A percentile compares a stretch with the other conserved stretches of the same genome.
Conservation (phyloP, 179 eudicot species). For the Corrigiola litoralis region DNA sequence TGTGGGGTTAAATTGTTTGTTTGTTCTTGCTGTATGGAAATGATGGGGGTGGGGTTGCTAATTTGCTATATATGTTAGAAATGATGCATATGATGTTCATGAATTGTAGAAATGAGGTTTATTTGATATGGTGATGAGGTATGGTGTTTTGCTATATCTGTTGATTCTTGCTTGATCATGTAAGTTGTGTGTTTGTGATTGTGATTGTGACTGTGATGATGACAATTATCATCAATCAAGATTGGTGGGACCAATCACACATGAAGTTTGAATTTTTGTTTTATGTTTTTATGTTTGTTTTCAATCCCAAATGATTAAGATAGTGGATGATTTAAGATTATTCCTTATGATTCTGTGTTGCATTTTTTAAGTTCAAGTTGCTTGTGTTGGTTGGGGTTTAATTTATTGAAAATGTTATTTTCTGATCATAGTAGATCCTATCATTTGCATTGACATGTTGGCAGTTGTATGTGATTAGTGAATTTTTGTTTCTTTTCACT, state of each 20-base stretch:
- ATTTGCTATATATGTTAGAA: neutral
- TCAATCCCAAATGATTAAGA: neutral
- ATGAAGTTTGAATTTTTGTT: slow-evolving; percentile 5
- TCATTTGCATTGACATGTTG: neutral
- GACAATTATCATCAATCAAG: slow-evolving; percentile 8
- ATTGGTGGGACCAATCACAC: slow-evolving; percentile 16
- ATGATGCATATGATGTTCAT: neutral
- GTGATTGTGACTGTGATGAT: neutral
- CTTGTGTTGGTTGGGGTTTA: neutral
- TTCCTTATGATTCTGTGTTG: neutral
- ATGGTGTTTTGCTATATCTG: neutral
- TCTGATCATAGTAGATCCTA: neutral
- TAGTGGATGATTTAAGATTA: slow-evolving; percentile 3
- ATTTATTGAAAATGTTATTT: neutral
- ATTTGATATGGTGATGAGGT: slow-evolving; percentile 8
- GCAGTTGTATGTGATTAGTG: neutral
- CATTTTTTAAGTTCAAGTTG: neutral
- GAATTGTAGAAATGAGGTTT: neutral
- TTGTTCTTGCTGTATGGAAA: no score
- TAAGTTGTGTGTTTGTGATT: slow-evolving; percentile 15
- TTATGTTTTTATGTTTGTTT: neutral
- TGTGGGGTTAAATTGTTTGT: neutral
- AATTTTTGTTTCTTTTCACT: neutral
- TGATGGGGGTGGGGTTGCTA: no score
- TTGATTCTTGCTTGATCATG: slow-evolving; percentile 22